Evolutionary conservation across 192 early-diverging fungal genomes (phyloP), one percentile per base, ranked within the genome.

Genomic region (Rhizophagus sp.): DNA sequence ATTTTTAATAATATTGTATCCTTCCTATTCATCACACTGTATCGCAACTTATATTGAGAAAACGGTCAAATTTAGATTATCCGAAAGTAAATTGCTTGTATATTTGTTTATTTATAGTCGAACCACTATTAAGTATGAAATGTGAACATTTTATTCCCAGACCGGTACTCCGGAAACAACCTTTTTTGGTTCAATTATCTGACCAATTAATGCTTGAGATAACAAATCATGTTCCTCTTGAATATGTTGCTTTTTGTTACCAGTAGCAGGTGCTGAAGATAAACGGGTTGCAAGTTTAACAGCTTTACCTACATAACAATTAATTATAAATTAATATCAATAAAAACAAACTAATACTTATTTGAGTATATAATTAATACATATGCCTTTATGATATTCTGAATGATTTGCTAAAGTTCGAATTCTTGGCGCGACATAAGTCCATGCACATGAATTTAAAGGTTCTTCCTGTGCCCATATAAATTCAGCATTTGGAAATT

Each of bases 381-480:
- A 78, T 81, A 75, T 88, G 87, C 88, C 86, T 82, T 84, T 77
- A 87, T 95, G 91, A 87, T 90, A 84, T 75, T 91, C 80, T 57
- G 96, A 93, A 78, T 95, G 80, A 78, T 90, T 88, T 62, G 96
- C 84, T 49, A 93, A 87, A 25, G 96, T 97, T 81, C 90, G 88
- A 80, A 99, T 88, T 41, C 97, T 89, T 19, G 96, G 96, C 75
- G 91, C 91, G 39, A 98, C 93, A 83, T 95, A 95, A 8, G 87
- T 83, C 96, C 96, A 99, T 47, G 93, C 91, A 81, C 97, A 97
- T 88, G 92, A 91, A 88, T 99, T 99, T 82, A 96, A 88, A 13
- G 95, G 93, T 86, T 99, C 97, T 87, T 99, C 97, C 87, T 99
- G 97, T 52, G 89, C 92, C 94, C 95, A 99, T 30, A 97, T 90